Conservation (phyloP, 768 basidiomycete species). For the Neoboletus subvelutipes region DNA sequence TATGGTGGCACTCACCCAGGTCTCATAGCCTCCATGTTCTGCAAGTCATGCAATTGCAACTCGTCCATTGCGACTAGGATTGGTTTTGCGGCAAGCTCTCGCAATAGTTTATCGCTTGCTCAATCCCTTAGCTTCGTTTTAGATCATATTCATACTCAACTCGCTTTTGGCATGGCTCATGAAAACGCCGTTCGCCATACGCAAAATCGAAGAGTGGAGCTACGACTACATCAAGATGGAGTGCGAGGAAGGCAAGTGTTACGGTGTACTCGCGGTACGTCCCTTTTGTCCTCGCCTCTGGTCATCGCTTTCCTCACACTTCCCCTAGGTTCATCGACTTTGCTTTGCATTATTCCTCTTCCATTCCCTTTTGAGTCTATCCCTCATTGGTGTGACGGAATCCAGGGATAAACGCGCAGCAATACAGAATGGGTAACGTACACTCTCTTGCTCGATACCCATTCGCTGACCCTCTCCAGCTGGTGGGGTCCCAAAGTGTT, state of each 20-base stretch:
- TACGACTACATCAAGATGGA: slow-evolving; percentile 99
- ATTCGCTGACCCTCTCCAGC: slow-evolving; percentile 40
- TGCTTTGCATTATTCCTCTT: slow-evolving; percentile 93
- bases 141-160: slow-evolving; percentile 95
- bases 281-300: neutral
- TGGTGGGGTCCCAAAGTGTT: slow-evolving; percentile 99
- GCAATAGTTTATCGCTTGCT: neutral
- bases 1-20: slow-evolving; percentile 1
- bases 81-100: slow-evolving; percentile 77
- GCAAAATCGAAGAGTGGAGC: slow-evolving; percentile 87
- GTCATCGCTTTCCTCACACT: slow-evolving; percentile 5
- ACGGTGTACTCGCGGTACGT: slow-evolving; percentile 91
- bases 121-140: neutral
- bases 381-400: slow-evolving; percentile 84
- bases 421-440: slow-evolving; percentile 88
- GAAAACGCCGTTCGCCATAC: slow-evolving; percentile 85
- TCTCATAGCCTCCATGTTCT: slow-evolving; percentile 83
- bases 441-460: slow-evolving; percentile 1
- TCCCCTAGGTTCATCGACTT: slow-evolving; percentile 80
- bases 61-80: slow-evolving; percentile 97
- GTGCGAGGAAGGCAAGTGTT: slow-evolving; percentile 89
- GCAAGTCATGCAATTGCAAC: slow-evolving; percentile 98
- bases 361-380: slow-evolving; percentile 76
- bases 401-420: slow-evolving; percentile 92
- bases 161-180: slow-evolving; percentile 97